A percentile compares a stretch with the other conserved stretches of the same genome.
phyloP scores from a whole-genome alignment of 768 basidiomycete species.

The Coprinellus aureogranulatus region DNA sequence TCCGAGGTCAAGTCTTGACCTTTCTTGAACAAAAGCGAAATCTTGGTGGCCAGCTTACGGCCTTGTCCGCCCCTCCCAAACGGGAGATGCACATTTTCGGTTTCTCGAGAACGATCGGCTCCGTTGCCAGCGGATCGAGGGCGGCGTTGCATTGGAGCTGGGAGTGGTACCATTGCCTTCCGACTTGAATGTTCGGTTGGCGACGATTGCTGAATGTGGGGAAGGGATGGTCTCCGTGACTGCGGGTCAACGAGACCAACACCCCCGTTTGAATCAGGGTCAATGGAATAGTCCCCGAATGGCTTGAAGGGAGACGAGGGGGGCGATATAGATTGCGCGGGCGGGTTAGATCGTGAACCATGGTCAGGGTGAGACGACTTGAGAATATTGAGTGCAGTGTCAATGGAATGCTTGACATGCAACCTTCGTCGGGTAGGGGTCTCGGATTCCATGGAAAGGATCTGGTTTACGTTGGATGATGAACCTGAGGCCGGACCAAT shows the following conservation, averaged over 20 bases:
- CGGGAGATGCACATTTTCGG: slow-evolving; percentile 23
- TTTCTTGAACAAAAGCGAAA: slow-evolving; percentile 76
- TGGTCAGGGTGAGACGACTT: slow-evolving; percentile 35
- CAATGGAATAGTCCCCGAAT: slow-evolving; percentile 48
- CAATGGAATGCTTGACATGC: slow-evolving; percentile 76
- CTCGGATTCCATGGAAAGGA: slow-evolving; percentile 21
- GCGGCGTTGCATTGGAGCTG: slow-evolving; percentile 41
- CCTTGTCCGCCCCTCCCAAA: slow-evolving; percentile 35
- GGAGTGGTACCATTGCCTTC: slow-evolving; percentile 29
- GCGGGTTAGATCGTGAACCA: slow-evolving; percentile 15
- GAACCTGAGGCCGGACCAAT: slow-evolving; percentile 12
- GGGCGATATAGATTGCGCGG: slow-evolving; percentile 28
- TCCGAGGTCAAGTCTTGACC: slow-evolving; percentile 32
- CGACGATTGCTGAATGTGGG: slow-evolving; percentile 45
- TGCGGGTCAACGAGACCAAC: slow-evolving; percentile 30
- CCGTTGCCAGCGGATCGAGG: slow-evolving; percentile 75
- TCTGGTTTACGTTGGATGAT: slow-evolving; percentile 13
- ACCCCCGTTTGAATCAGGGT: slow-evolving; percentile 29
- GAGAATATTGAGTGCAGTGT: slow-evolving; percentile 62
- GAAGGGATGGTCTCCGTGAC: slow-evolving; percentile 68
- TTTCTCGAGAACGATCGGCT: slow-evolving; percentile 44
- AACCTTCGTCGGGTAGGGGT: slow-evolving; percentile 45
- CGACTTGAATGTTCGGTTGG: slow-evolving; percentile 23
- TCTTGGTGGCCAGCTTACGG: slow-evolving; percentile 61
- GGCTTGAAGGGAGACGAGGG: slow-evolving; percentile 40